phyloP scores from a whole-genome alignment of 495 filamentous ascomycete genomes.

The Friedmanniomyces simplex region DNA sequence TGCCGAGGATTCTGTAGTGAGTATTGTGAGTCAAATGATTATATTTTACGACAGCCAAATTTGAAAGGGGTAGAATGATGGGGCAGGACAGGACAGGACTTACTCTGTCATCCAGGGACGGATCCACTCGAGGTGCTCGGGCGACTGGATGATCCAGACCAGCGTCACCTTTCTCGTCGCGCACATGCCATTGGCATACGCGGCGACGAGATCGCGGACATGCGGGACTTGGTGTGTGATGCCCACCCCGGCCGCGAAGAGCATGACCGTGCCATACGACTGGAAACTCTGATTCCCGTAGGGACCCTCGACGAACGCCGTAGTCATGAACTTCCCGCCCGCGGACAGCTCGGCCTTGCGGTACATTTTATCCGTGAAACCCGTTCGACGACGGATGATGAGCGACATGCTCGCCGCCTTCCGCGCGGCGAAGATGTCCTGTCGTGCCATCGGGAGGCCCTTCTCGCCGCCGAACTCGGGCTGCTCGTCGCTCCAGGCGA shows the following conservation, averaged over 20 bases:
- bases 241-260: slow-evolving; percentile 85
- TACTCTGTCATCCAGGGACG: slow-evolving; percentile 73
- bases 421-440: slow-evolving; percentile 27
- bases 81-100: neutral
- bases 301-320: slow-evolving; percentile 69
- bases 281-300: slow-evolving; percentile 76
- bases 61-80: too few relatives aligned
- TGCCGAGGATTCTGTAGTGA: slow-evolving; percentile 53
- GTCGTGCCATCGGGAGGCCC: slow-evolving; percentile 27
- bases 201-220: slow-evolving; percentile 65
- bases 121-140: slow-evolving; percentile 85
- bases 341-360: slow-evolving; percentile 42
- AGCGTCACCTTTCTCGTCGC: slow-evolving; percentile 73
- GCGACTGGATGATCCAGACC: slow-evolving; percentile 84
- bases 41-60: too few relatives aligned
- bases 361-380: slow-evolving; percentile 78
- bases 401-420: slow-evolving; percentile 54
- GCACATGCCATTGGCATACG: slow-evolving; percentile 59
- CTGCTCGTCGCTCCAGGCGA: slow-evolving; percentile 65
- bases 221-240: slow-evolving; percentile 95
- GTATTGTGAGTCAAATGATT: neutral
- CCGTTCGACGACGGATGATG: slow-evolving; percentile 72
- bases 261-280: slow-evolving; percentile 80
- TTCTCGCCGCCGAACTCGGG: slow-evolving; percentile 28
- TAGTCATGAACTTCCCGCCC: slow-evolving; percentile 39